Conservation (phyloP, 495 filamentous ascomycete genomes). For the Annulohypoxylon bovei region DNA sequence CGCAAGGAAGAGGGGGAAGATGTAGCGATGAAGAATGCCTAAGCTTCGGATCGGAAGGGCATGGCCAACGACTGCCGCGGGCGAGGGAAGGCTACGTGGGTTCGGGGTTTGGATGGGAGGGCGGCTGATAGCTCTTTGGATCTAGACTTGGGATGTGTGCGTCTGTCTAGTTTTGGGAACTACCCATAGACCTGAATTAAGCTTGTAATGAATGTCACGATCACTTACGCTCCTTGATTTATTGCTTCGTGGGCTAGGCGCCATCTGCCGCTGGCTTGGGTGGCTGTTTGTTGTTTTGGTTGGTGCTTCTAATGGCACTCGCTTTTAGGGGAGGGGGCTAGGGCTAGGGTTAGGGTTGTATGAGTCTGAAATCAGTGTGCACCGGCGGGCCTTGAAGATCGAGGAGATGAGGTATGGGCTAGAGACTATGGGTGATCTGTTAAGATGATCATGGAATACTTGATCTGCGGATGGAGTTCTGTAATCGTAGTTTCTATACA, state of each 20-base stretch:
- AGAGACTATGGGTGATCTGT: too few relatives aligned
- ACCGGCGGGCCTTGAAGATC: too few relatives aligned
- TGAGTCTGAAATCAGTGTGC: too few relatives aligned
- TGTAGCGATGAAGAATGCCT: conserved; percentile 50
- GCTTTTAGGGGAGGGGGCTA: too few relatives aligned
- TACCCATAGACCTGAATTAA: conserved; percentile 24
- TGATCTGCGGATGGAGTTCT: too few relatives aligned
- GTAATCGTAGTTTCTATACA: too few relatives aligned
- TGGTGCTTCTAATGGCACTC: too few relatives aligned
- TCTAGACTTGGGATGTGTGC: conserved; percentile 11
- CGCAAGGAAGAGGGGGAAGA: conserved; percentile 54
- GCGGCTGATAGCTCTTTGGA: not conserved
- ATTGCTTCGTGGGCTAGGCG: not conserved
- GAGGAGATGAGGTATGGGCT: too few relatives aligned
- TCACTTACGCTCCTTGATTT: not conserved
- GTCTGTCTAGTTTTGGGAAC: not conserved
- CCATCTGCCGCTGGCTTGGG: not conserved
- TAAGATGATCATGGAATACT: too few relatives aligned
- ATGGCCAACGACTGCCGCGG: not conserved
- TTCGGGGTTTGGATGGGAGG: not conserved
- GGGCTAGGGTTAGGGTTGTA: too few relatives aligned
- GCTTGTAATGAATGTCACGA: conserved; percentile 16
- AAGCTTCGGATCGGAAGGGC: not conserved
- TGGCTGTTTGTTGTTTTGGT: not conserved
- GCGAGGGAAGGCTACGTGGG: not conserved